phyloP scores from a whole-genome alignment of 1,284 basidiomycete species.

The Ustilago nuda region DNA sequence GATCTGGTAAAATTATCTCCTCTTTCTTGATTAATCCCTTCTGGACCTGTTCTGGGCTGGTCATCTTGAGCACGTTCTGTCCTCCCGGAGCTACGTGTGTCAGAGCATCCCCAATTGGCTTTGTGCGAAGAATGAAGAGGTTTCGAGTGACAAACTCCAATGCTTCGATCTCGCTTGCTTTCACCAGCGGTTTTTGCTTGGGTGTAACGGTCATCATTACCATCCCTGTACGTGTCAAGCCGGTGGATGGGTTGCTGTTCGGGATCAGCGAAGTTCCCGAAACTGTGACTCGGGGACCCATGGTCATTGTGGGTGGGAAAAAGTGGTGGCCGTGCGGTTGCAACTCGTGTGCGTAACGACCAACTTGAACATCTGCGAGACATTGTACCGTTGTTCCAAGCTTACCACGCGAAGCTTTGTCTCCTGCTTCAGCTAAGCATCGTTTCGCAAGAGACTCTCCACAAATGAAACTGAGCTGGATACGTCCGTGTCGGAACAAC shows the following conservation, averaged over 20 bases:
- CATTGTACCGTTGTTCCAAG: slow-evolving; percentile 55
- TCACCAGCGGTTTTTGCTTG: slow-evolving; percentile 43
- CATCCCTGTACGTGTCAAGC: slow-evolving; percentile 49
- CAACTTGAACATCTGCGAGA: slow-evolving; percentile 42
- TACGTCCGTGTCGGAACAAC: slow-evolving; percentile 62
- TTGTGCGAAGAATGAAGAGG: slow-evolving; percentile 59
- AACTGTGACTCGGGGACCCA: slow-evolving; percentile 57
- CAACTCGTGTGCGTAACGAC: slow-evolving; percentile 39
- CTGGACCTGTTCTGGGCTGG: slow-evolving; percentile 38
- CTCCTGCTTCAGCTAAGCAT: slow-evolving; percentile 48
- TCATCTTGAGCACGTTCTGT: slow-evolving; percentile 58
- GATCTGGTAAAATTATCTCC: slow-evolving; percentile 50
- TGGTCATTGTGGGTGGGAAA: slow-evolving; percentile 51
- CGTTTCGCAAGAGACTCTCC: slow-evolving; percentile 60
- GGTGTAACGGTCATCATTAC: slow-evolving; percentile 60
- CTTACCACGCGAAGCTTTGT: slow-evolving; percentile 49
- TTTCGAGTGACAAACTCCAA: slow-evolving; percentile 65
- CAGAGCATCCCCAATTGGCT: slow-evolving; percentile 53
- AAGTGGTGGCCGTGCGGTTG: slow-evolving; percentile 54
- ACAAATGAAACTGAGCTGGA: slow-evolving; percentile 60
- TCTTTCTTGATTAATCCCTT: slow-evolving; percentile 36
- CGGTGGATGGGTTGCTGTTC: slow-evolving; percentile 55
- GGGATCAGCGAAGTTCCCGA: slow-evolving; percentile 47
- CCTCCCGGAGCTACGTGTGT: slow-evolving; percentile 64
- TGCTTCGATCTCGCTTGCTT: slow-evolving; percentile 53